Conservation (phyloP, 768 basidiomycete genomes). For the Pleurotus djamor region DNA sequence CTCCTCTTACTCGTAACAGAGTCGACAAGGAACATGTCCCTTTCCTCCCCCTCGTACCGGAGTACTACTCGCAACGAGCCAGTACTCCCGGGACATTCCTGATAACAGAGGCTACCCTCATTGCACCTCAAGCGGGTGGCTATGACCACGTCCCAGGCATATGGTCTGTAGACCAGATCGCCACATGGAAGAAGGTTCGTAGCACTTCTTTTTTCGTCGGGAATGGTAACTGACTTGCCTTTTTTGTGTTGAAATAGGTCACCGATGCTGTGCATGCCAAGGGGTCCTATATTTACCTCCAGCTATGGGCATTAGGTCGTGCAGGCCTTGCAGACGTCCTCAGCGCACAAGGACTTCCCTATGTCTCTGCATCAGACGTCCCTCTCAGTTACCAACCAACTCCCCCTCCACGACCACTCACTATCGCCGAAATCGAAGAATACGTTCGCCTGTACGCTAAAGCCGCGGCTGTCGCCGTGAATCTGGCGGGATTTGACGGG, state of each 20-base stretch:
- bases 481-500: slow-evolving; percentile 67
- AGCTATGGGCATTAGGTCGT: slow-evolving; percentile 43
- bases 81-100: slow-evolving; percentile 20
- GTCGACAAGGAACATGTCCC: slow-evolving; percentile 26
- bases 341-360: slow-evolving; percentile 18
- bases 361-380: slow-evolving; percentile 24
- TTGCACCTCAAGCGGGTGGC: slow-evolving; percentile 23
- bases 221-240: neutral
- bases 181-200: slow-evolving; percentile 35
- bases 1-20: slow-evolving; percentile 40
- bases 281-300: slow-evolving; percentile 43
- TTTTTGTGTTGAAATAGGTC: neutral
- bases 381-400: slow-evolving; percentile 12
- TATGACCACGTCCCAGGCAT: slow-evolving; percentile 30
- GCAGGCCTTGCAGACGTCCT: slow-evolving; percentile 19
- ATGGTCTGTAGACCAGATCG: slow-evolving; percentile 36
- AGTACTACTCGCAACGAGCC: slow-evolving; percentile 17
- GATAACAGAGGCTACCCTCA: slow-evolving; percentile 33
- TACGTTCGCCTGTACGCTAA: slow-evolving; percentile 47
- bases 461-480: slow-evolving; percentile 54
- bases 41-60: slow-evolving; percentile 13
- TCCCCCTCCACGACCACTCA: slow-evolving; percentile 37
- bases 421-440: slow-evolving; percentile 45
- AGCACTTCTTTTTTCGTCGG: neutral
- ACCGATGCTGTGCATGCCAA: slow-evolving; percentile 16